Conservation (phyloP, 2,329 filamentous ascomycete species). For the Penicillium oxalicum region DNA sequence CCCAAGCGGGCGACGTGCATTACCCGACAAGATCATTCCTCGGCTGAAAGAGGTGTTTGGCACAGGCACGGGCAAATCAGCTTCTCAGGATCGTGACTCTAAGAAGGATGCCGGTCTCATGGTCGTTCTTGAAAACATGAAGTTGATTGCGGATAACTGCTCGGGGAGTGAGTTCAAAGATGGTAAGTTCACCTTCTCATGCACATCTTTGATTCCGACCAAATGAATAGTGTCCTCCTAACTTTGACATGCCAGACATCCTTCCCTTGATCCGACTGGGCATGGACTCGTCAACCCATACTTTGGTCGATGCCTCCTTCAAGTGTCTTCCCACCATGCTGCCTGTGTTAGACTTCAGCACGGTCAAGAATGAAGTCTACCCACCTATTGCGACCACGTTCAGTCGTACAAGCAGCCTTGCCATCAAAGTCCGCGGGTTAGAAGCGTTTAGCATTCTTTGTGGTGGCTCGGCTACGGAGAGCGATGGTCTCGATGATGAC, state of each 20-base stretch:
- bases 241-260: conserved; percentile 56
- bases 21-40: conserved; percentile 82
- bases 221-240: conserved; percentile 8
- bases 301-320: conserved; percentile 78
- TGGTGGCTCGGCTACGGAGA: conserved; percentile 59
- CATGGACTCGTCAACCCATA: conserved; percentile 82
- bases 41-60: conserved; percentile 78
- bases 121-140: conserved; percentile 80
- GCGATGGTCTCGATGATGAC: conserved; percentile 55
- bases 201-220: no score
- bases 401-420: conserved; percentile 83
- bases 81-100: conserved; percentile 65
- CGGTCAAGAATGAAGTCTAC: conserved; percentile 94
- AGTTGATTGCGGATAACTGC: conserved; percentile 69
- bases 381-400: conserved; percentile 87
- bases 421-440: conserved; percentile 87
- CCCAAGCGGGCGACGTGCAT: conserved; percentile 68
- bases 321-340: conserved; percentile 73
- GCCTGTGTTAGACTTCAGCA: conserved; percentile 87
- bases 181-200: conserved; percentile 47
- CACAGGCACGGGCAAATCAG: conserved; percentile 42
- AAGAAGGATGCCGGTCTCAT: conserved; percentile 84
- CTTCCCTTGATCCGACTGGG: conserved; percentile 78
- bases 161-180: conserved; percentile 93
- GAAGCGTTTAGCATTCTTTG: conserved; percentile 88